Base-by-base conservation (phyloP, 1,284 basidiomycete genomes). In the Vanrija pseudolonga region DNA sequence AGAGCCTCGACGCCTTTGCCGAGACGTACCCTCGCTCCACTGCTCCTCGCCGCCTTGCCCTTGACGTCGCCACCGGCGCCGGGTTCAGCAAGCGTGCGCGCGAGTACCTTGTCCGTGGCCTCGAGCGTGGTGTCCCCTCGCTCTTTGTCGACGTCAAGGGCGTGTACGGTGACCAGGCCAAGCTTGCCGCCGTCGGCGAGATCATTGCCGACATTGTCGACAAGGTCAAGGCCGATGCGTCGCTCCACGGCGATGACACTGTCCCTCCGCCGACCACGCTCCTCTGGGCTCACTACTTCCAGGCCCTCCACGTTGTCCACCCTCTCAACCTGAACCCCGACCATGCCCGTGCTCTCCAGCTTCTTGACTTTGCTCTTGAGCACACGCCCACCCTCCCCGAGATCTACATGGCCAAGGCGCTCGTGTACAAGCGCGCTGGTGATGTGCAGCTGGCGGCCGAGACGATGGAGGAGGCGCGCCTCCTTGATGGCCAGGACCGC, bases 311-410 rank as follows among this genome's bases (percentile, higher is more conserved):
- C 74, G 83, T 95, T 67, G 88, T 91, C 1, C 83, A 83, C 67
- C 78, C 38, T 72, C 79, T 22, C 76, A 80, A 63, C 78, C 84
- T 69, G 15, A 67, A 64, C 23, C 74, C 75, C 8, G 64, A 76
- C 23, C 68, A 76, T 46, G 61, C 74, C 4, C 80, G 81, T 45
- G 85, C 95, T 0, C 77, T 98, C 14, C 76, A 80, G 18, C 78
- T 89, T 18, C 79, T 98, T 24, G 80, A 86, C 26, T 63, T 75
- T 1, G 83, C 92, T 2, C 77, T 93, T 17, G 68, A 78, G 18
- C 95, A 98, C 71, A 96, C 96, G 0, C 94, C 96, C 0, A 95
- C 94, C 0, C 78, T 98, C 1, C 95, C 96, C 0, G 96, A 99
- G 65, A 78, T 98, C 23, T 84, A 88, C 67, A 88, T 90, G 74